These are phyloP conservation scores for Trichoderma atrobrunneum DNA, from an alignment of 2,329 filamentous ascomycete genomes.

Conservation along the genomic window DNA sequence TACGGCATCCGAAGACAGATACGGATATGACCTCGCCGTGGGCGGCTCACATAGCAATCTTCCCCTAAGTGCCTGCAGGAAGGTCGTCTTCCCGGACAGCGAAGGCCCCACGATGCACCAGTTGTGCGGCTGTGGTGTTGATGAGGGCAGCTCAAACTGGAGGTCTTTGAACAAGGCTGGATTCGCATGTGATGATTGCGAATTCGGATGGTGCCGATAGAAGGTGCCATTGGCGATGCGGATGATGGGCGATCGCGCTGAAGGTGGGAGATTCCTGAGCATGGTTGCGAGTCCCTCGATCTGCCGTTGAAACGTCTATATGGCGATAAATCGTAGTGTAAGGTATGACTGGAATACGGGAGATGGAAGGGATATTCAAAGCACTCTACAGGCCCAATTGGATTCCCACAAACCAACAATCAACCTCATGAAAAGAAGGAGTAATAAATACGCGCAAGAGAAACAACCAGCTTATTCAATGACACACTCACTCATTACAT, in stretches of 20 bases:
- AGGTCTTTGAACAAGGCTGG: slow-evolving; percentile 71
- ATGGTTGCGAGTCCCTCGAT: background rate
- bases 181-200: slow-evolving; percentile 53
- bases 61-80: slow-evolving; percentile 76
- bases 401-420: background rate
- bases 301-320: background rate
- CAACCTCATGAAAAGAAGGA: background rate
- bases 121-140: slow-evolving; percentile 51
- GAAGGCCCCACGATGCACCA: slow-evolving; percentile 86
- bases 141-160: slow-evolving; percentile 65
- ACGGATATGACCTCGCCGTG: slow-evolving; percentile 72
- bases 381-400: background rate
- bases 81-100: slow-evolving; percentile 73
- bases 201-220: slow-evolving; percentile 69
- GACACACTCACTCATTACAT: background rate
- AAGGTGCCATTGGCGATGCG: slow-evolving; percentile 77
- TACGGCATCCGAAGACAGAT: slow-evolving; percentile 64
- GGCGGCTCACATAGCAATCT: slow-evolving; percentile 74
- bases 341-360: background rate
- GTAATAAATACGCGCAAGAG: background rate
- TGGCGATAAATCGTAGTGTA: background rate
- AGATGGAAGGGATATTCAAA: background rate
- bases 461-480: background rate
- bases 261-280: slow-evolving; percentile 37
- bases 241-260: slow-evolving; percentile 57